Evolutionary conservation across 805 yeast genomes (phyloP).

Genomic region (Wickerhamomyces tratensis): DNA sequence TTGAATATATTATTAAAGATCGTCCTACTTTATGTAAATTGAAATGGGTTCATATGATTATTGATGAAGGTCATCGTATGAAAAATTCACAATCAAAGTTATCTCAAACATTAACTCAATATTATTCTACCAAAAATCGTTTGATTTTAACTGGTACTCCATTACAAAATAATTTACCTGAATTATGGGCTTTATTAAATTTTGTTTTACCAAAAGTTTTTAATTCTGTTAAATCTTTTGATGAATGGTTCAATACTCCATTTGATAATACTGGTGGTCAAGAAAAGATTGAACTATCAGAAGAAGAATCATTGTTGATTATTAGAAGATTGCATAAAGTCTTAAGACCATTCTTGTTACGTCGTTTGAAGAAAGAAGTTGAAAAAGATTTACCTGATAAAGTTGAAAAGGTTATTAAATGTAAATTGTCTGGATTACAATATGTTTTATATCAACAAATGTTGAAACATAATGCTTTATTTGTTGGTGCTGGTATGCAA

Average conservation of each 20-base stretch:
- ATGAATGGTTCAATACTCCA: slow-evolving; percentile 87
- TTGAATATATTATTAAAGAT: slow-evolving; percentile 73
- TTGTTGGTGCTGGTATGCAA: slow-evolving; percentile 49
- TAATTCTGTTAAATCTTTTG: slow-evolving; percentile 78
- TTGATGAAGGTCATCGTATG: slow-evolving; percentile 89
- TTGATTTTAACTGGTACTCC: slow-evolving; percentile 85
- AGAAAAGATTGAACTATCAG: slow-evolving; percentile 71
- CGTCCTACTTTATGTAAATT: slow-evolving; percentile 59
- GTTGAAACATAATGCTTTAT: slow-evolving; percentile 61
- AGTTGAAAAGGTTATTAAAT: slow-evolving; percentile 73
- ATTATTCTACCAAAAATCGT: slow-evolving; percentile 67
- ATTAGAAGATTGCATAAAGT: slow-evolving; percentile 83
- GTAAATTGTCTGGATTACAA: slow-evolving; percentile 69
- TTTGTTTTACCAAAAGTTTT: slow-evolving; percentile 78
- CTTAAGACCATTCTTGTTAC: slow-evolving; percentile 70
- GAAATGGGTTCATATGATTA: slow-evolving; percentile 79
- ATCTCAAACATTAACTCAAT: slow-evolving; percentile 59
- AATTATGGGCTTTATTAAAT: slow-evolving; percentile 76
- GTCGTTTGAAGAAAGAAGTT: slow-evolving; percentile 81
- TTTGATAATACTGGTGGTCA: slow-evolving; percentile 79
- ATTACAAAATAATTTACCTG: slow-evolving; percentile 75
- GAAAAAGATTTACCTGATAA: slow-evolving; percentile 82
- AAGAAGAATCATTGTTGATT: slow-evolving; percentile 76
- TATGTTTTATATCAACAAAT: slow-evolving; percentile 64
- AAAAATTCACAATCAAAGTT: slow-evolving; percentile 70